Conservation (phyloP, 805 yeast species). For the Candida boleticola region DNA sequence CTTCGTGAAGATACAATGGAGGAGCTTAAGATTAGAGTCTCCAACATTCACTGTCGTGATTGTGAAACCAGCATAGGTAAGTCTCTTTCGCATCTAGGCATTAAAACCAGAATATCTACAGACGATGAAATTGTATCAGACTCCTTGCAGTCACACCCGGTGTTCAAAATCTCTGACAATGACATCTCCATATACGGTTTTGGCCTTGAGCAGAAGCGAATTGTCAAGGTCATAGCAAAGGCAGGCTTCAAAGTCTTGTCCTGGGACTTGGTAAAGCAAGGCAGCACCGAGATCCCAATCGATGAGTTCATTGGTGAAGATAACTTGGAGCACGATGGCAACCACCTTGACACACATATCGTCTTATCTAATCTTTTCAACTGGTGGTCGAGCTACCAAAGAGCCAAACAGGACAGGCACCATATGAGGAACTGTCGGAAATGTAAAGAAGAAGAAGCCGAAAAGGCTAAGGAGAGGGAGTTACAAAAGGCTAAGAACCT, state of each 20-base stretch:
- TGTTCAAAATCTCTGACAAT: background rate
- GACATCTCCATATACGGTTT: conserved; percentile 1
- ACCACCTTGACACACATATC: background rate
- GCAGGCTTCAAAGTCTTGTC: conserved; percentile 38
- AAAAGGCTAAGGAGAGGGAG: conserved; percentile 10
- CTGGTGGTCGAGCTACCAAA: conserved; percentile 15
- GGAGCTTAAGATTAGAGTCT: conserved; percentile 23
- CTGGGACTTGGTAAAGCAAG: conserved; percentile 21
- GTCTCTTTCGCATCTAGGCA: conserved; percentile 18
- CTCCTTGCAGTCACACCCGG: background rate
- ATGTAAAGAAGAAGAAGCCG: conserved; percentile 31
- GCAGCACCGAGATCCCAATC: background rate
- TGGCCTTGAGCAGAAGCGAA: conserved; percentile 17
- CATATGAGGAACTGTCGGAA: conserved; percentile 43
- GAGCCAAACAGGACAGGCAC: conserved; percentile 16
- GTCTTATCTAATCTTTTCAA: conserved; percentile 7
- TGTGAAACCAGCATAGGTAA: conserved; percentile 42
- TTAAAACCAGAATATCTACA: background rate
- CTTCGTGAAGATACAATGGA: too few species aligned
- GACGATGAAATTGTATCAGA: background rate
- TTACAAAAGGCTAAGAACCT: background rate
- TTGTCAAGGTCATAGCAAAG: conserved; percentile 24
- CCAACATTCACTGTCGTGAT: conserved; percentile 55
- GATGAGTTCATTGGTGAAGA: conserved; percentile 9
- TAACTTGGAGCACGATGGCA: conserved; percentile 7